Conservation (phyloP, 306 rosid genomes). For the Gastrolobium bilobum region DNA sequence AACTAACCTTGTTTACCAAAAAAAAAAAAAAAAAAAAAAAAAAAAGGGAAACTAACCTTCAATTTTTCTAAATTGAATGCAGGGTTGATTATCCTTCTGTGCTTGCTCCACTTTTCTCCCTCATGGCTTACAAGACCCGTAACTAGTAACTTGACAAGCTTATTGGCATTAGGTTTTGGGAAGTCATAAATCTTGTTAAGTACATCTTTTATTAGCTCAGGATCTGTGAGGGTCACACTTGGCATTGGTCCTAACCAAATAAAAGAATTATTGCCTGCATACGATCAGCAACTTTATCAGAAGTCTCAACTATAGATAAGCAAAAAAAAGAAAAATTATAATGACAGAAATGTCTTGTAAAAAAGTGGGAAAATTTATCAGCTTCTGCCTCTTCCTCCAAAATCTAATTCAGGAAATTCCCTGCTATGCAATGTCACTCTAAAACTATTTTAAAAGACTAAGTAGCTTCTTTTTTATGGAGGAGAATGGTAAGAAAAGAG, state of each 20-base stretch:
- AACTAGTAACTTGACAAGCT: not conserved
- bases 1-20: too few species aligned
- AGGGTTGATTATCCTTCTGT: conserved; percentile 39
- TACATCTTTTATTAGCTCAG: conserved; percentile 35
- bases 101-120: conserved; percentile 37
- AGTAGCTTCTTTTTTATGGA: not conserved
- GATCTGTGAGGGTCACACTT: conserved; percentile 35
- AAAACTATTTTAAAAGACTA: not conserved
- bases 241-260: conserved; percentile 42
- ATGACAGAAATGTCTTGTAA: not conserved
- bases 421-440: not conserved
- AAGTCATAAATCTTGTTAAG: not conserved
- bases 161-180: not conserved
- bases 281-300: not conserved
- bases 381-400: too few species aligned
- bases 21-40: too few species aligned
- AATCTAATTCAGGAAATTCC: not conserved
- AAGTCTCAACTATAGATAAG: not conserved
- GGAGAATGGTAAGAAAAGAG: not conserved
- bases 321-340: not conserved
- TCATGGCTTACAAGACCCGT: not conserved
- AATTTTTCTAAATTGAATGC: conserved; percentile 24
- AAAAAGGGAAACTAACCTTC: too few species aligned
- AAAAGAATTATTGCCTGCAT: conserved; percentile 37
- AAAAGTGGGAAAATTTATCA: not conserved